phyloP scores from a whole-genome alignment of 352 stramenopile species.

The Pilasporangium apinafurcum region DNA sequence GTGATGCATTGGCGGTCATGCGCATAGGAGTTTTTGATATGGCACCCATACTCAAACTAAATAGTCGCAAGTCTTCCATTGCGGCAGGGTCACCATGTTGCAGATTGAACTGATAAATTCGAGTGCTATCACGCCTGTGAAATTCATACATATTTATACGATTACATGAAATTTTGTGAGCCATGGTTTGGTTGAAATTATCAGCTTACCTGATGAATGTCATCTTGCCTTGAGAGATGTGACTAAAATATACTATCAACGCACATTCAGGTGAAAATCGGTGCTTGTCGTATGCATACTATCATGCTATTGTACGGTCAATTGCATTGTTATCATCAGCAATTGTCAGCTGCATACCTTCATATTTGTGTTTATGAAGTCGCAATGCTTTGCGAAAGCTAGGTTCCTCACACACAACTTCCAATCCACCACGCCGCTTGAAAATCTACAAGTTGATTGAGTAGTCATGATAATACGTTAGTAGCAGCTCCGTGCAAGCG shows the following conservation, averaged over 20 bases:
- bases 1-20: not conserved
- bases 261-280: not conserved
- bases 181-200: not conserved
- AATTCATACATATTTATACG: not conserved
- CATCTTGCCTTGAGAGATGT: slow-evolving; percentile 47
- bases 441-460: slow-evolving; percentile 20
- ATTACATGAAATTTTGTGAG: not conserved
- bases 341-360: slow-evolving; percentile 6
- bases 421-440: slow-evolving; percentile 43
- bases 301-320: not conserved
- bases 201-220: slow-evolving; percentile 50
- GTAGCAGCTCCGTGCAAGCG: too few relatives aligned
- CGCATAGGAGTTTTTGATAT: slow-evolving; percentile 26
- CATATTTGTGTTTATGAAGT: slow-evolving; percentile 35
- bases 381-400: slow-evolving; percentile 46
- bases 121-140: slow-evolving; percentile 30
- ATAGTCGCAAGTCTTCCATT: slow-evolving; percentile 38
- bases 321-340: not conserved
- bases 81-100: slow-evolving; percentile 27
- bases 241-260: slow-evolving; percentile 54
- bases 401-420: slow-evolving; percentile 43
- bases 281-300: not conserved
- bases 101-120: slow-evolving; percentile 64
- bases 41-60: slow-evolving; percentile 41
- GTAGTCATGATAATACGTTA: not conserved